phyloP scores from a whole-genome alignment of 2,329 filamentous ascomycete species.

The Rhynchosporium graminicola region DNA sequence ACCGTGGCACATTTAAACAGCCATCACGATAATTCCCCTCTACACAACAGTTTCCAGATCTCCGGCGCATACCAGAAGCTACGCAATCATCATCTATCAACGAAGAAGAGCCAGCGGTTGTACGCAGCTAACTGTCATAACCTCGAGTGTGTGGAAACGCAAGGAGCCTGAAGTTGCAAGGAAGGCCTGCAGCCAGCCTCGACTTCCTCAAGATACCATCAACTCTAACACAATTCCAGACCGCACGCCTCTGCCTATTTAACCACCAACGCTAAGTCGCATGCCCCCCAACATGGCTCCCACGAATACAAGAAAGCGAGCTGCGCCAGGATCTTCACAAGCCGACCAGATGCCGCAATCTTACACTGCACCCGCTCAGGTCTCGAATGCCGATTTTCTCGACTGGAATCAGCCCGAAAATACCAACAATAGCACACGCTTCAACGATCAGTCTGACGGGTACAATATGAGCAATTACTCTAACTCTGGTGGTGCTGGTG shows the following conservation, averaged over 20 bases:
- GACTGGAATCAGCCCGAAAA: constrained; percentile 49
- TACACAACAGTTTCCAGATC: constrained; percentile 23
- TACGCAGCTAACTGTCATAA: constrained; percentile 15
- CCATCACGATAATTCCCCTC: constrained; percentile 20
- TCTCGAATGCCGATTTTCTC: constrained; percentile 54
- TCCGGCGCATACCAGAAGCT: constrained; percentile 30
- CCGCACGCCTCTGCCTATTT: not conserved
- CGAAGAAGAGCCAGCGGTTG: constrained; percentile 1
- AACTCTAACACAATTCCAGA: constrained; percentile 14
- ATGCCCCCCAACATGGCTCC: constrained; percentile 40
- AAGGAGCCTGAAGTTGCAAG: constrained; percentile 29
- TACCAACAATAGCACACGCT: constrained; percentile 40
- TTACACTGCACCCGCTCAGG: constrained; percentile 46
- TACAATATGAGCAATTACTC: constrained; percentile 36
- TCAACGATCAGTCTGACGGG: constrained; percentile 39
- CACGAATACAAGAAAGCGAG: constrained; percentile 65
- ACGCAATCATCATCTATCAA: constrained; percentile 24
- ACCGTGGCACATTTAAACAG: constrained; percentile 26
- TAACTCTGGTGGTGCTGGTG: constrained; percentile 17
- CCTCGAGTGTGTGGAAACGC: constrained; percentile 25
- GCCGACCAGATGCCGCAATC: constrained; percentile 54
- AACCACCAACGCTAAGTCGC: constrained; percentile 17
- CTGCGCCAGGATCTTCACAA: constrained; percentile 72
- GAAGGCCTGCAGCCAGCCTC: constrained; percentile 40
- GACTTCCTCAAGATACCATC: constrained; percentile 21